Percentiles rank a stretch among this genome's conserved stretches.
Evolutionary conservation across 1,284 basidiomycete genomes (phyloP).

Genomic region (Pseudozyma thailandica): DNA sequence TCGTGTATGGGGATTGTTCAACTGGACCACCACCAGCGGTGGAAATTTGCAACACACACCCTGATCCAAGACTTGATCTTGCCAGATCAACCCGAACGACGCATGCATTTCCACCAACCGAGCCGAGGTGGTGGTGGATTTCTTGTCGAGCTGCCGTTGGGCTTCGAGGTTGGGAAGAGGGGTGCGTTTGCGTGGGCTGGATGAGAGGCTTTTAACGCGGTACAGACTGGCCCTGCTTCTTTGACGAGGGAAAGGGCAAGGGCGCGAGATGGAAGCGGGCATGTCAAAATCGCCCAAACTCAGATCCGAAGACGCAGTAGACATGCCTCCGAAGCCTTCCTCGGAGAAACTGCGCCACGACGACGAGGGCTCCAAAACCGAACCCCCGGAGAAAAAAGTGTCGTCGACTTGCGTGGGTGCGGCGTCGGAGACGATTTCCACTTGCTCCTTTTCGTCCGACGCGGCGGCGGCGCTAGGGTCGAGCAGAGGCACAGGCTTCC

Average conservation of each 20-base stretch:
- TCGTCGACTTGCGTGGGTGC: background rate
- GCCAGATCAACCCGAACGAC: constrained; percentile 31
- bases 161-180: background rate
- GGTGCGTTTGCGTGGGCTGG: too few relatives aligned
- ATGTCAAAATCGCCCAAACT: constrained; percentile 23
- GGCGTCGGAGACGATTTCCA: constrained; percentile 18
- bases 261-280: background rate
- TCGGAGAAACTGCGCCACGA: constrained; percentile 40
- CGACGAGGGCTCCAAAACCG: constrained; percentile 19
- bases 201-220: constrained; percentile 6
- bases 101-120: constrained; percentile 1
- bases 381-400: constrained; percentile 9
- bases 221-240: constrained; percentile 18
- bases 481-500: constrained; percentile 16
- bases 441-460: constrained; percentile 6
- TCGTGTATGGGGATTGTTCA: constrained; percentile 3
- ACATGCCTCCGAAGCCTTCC: constrained; percentile 34
- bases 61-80: constrained; percentile 40
- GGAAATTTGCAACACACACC: constrained; percentile 28
- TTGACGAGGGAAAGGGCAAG: background rate
- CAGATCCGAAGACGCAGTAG: constrained; percentile 25
- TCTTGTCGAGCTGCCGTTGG: background rate
- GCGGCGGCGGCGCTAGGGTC: background rate
- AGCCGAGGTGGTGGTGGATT: constrained; percentile 15
- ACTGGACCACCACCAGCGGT: constrained; percentile 26